These are phyloP conservation scores for Vigna angularis DNA, from an alignment of 306 rosid species.

Conservation along the genomic window DNA sequence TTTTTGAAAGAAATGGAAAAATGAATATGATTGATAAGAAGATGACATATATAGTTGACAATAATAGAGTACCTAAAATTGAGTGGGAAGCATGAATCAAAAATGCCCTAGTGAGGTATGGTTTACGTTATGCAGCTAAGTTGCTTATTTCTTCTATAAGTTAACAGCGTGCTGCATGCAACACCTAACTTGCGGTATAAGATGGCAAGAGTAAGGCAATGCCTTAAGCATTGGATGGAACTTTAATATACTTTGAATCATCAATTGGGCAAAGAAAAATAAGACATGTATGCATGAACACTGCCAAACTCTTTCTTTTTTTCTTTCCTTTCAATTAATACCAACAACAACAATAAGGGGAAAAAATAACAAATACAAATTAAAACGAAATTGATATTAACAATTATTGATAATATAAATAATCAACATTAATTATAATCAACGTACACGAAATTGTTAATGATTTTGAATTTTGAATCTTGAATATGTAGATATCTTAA, in stretches of 20 bases:
- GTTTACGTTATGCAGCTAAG: background rate
- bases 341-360: background rate
- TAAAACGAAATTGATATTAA: background rate
- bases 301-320: slow-evolving; percentile 8
- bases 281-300: slow-evolving; percentile 28
- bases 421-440: too few relatives aligned
- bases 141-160: slow-evolving; percentile 9
- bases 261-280: background rate
- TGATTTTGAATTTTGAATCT: too few relatives aligned
- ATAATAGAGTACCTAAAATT: slow-evolving; percentile 28
- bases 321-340: background rate
- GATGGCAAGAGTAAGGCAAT: slow-evolving; percentile 39
- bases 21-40: slow-evolving; percentile 21
- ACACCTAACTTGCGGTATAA: slow-evolving; percentile 30
- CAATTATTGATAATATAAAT: too few relatives aligned
- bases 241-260: slow-evolving; percentile 21
- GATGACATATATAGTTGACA: slow-evolving; percentile 37
- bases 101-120: slow-evolving; percentile 2
- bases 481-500: too few relatives aligned
- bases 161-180: slow-evolving; percentile 52
- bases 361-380: background rate
- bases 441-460: too few relatives aligned
- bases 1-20: slow-evolving; percentile 19
- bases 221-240: background rate
- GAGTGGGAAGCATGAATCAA: background rate